Evolutionary conservation across 2,329 filamentous ascomycete genomes (phyloP).

Genomic region (Botrytis aclada): DNA sequence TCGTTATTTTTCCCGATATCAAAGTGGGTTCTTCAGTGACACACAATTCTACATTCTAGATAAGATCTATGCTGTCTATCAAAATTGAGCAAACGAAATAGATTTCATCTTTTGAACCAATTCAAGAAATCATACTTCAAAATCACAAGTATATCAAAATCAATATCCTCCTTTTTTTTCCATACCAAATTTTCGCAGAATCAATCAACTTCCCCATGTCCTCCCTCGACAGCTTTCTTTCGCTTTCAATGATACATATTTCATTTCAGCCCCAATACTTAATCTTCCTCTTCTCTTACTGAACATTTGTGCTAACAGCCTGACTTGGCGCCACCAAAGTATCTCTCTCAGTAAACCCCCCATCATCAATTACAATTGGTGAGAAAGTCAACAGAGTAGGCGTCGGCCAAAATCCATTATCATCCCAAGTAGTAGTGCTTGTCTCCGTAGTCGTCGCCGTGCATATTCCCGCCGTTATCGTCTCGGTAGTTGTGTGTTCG

Average conservation of each 20-base stretch:
- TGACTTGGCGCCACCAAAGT: background rate
- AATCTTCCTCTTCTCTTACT: background rate
- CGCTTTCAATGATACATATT: background rate
- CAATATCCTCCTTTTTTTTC: background rate
- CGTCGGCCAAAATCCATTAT: background rate
- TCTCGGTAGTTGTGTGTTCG: background rate
- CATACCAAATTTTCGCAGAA: background rate
- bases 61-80: background rate
- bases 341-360: background rate
- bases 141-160: too few relatives aligned
- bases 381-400: background rate
- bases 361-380: background rate
- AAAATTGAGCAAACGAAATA: background rate
- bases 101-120: too few relatives aligned
- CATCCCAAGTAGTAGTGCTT: background rate
- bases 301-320: background rate
- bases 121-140: background rate
- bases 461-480: background rate
- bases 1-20: background rate
- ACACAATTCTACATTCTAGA: accelerated
- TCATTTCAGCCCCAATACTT: background rate
- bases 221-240: background rate
- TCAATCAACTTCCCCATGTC: accelerated
- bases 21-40: background rate
- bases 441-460: background rate